Evolutionary conservation across 176 grass and related monocot species (phyloP), one percentile per base, ranked within the genome.

Genomic region (Miscanthus lutarioriparius): DNA sequence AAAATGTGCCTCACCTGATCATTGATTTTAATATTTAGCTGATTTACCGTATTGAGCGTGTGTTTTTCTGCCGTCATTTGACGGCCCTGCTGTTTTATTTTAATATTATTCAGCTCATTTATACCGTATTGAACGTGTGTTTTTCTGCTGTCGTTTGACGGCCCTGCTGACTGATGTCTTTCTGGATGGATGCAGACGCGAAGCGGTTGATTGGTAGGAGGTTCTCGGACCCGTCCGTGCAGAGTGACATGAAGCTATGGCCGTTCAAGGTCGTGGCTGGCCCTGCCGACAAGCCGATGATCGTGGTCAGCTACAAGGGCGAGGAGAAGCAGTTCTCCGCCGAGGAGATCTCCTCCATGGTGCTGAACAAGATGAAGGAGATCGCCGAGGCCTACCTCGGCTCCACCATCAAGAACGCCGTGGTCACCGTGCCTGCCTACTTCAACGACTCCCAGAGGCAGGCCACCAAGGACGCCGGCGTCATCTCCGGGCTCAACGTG

Each of bases 241-340:
- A 91, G 81, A 87, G 89, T 36, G 89, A 91, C 70, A 87, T 91
- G 85, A 91, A 91, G 51, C 81, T 87, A 17, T 91, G 89, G 85
- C 89, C 89, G 2, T 91, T 91, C 85, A 91, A 91, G 89, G 89
- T 91, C 3, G 19, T 87, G 14, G 9, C 89, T 30, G 89, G 89
- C 63, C 81, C 85, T 0, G 81, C 4, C 0, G 89, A 91, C 33
- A 91, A 91, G 85, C 89, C 89, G 0, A 87, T 91, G 85, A 91
- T 91, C 27, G 76, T 87, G 15, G 85, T 91, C 25, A 58, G 68
- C 32, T 84, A 91, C 85, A 91, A 91, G 81, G 81, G 89, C 14
- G 89, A 91, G 85, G 85, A 84, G 69, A 91, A 91, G 85, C 89
- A 91, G 76, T 91, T 91, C 19, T 15, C 85, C 0, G 89, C 89